phyloP scores from a whole-genome alignment of 1,284 basidiomycete genomes.

The Sanguinoderma infundibulare region DNA sequence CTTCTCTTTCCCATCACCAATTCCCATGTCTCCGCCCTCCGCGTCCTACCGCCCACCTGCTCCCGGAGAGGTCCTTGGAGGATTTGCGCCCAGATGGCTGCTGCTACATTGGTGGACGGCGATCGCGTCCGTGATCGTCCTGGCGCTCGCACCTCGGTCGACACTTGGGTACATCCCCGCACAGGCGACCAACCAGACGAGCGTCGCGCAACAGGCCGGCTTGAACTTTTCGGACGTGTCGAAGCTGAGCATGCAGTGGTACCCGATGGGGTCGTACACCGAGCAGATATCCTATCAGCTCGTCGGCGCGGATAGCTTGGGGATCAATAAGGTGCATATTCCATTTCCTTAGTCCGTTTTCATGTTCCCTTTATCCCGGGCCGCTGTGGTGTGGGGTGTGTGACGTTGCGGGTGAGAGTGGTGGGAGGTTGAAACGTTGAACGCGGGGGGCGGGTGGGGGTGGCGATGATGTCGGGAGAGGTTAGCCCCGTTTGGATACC shows the following conservation, averaged over 20 bases:
- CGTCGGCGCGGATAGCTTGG: conserved; percentile 50
- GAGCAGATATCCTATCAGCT: conserved; percentile 65
- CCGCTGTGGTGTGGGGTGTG: background rate
- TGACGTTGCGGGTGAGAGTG: background rate
- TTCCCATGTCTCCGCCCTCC: conserved; percentile 38
- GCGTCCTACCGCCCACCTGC: background rate
- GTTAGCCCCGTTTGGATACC: background rate
- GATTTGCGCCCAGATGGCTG: background rate
- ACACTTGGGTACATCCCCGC: conserved; percentile 69
- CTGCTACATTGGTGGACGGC: conserved; percentile 4
- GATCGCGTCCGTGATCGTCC: background rate
- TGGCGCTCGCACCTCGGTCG: conserved; percentile 2
- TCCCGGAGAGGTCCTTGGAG: background rate
- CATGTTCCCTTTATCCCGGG: background rate
- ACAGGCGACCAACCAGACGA: conserved; percentile 67
- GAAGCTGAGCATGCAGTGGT: conserved; percentile 68
- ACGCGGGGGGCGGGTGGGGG: background rate
- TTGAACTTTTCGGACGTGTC: conserved; percentile 62
- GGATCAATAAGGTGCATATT: conserved; percentile 54
- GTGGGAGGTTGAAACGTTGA: background rate
- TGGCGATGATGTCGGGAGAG: background rate
- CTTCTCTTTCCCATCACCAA: background rate
- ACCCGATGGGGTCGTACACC: conserved; percentile 47
- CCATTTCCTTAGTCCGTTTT: background rate
- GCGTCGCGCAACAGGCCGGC: conserved; percentile 48